Evolutionary conservation across 208 protist genomes (phyloP), one percentile per base, ranked within the genome.

Genomic region (Endotrypanum monterogeii): DNA sequence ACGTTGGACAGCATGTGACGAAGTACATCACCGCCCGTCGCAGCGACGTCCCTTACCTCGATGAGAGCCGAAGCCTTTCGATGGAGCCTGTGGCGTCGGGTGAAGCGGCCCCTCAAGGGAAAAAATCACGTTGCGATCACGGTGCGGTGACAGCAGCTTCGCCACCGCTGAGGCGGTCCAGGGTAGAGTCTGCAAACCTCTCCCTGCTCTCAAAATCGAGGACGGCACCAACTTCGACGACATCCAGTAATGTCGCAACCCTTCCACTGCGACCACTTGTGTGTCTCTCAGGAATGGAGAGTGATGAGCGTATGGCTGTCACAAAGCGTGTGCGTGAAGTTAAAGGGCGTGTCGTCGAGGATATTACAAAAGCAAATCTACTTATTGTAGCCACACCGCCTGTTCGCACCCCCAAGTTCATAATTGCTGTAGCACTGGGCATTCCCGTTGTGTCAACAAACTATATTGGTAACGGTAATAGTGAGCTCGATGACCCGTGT

Each of bases 401-500:
- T 4, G 68, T 83, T 39, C 88, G 93, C 2, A 97, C 93, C 14
- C 93, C 93, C 0, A 97, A 97, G 75, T 87, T 97, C 66, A 83
- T 97, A 52, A 90, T 95, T 55, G 90, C 93, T 0, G 89, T 94
- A 4, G 90, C 81, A 0, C 80, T 84, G 11, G 89, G 89, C 46
- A 90, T 94, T 74, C 91, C 90, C 20, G 77, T 97, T n/a, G 89
- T 93, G 41, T 71, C 80, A 20, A 83, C 71, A 11, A 77, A 84
- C 20, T 80, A 80, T 52, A 84, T 93, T 60, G 61, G 89, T 25
- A 66, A 86, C 11, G 58, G 46, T 23, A 76, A 66, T 2, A 56
- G 79, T 20, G 70, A 67, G 44, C 30, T 71, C 1, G 58, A 65
- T 0, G 56, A 76, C 20, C 46, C 89, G 2, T 54, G 72, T 23